phyloP scores from a whole-genome alignment of 768 basidiomycete species.

The Trametes cinnabarina region DNA sequence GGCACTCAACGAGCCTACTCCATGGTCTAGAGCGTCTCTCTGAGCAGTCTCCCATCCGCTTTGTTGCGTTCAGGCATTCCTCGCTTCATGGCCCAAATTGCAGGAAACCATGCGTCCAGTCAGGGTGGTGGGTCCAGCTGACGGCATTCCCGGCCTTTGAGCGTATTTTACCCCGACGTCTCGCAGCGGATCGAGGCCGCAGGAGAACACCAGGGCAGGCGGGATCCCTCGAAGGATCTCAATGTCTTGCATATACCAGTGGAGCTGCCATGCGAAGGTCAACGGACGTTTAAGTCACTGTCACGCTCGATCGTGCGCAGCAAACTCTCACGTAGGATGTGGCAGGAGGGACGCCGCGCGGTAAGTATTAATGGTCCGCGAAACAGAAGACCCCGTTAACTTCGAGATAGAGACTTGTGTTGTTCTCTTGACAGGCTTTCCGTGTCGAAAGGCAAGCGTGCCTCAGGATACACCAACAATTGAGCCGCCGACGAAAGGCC shows the following conservation, averaged over 20 bases:
- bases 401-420: conserved; percentile 16
- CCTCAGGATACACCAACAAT: conserved; percentile 11
- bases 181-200: conserved; percentile 12
- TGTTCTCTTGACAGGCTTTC: conserved; percentile 11
- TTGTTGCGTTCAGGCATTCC: conserved; percentile 3
- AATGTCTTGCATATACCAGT: conserved; percentile 3
- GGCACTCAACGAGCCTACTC: neutral
- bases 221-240: neutral
- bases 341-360: conserved; percentile 3
- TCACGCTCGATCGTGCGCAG: no score
- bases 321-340: conserved; percentile 2
- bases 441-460: conserved; percentile 12
- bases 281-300: neutral
- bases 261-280: neutral
- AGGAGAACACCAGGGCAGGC: conserved; percentile 8
- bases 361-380: conserved; percentile 11
- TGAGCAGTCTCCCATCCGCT: neutral
- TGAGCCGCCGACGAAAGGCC: neutral
- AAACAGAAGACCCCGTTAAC: conserved; percentile 11
- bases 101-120: conserved; percentile 16
- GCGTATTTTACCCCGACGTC: conserved; percentile 17
- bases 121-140: conserved; percentile 6
- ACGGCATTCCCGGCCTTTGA: conserved; percentile 5
- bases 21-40: neutral
- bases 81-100: conserved; percentile 18